Conservation (phyloP, 2,329 filamentous ascomycete genomes). For the Hymenotorrendiella dingleyae region DNA sequence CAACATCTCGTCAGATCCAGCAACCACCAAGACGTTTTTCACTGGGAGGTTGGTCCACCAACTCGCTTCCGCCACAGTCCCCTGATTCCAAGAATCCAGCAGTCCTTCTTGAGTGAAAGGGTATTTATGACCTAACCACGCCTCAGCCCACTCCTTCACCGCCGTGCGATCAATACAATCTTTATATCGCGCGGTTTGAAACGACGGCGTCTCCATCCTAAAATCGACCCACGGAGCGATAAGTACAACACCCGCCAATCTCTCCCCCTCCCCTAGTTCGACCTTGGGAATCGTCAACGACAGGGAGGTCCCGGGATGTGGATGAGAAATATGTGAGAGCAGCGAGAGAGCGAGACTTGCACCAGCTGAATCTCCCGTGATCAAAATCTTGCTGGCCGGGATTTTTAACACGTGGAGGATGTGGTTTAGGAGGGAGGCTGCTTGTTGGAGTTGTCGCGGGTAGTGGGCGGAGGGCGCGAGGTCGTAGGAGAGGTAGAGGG, state of each 20-base stretch:
- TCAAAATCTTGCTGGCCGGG: conserved; percentile 33
- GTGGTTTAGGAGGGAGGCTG: conserved; percentile 37
- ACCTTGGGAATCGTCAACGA: conserved; percentile 48
- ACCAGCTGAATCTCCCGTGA: conserved; percentile 49
- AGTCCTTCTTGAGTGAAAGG: conserved; percentile 21
- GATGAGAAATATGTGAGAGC: conserved; percentile 48
- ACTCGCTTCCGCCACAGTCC: conserved; percentile 39
- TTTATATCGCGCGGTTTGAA: conserved; percentile 40
- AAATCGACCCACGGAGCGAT: conserved; percentile 55
- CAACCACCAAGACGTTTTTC: conserved; percentile 45
- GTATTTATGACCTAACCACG: conserved; percentile 38
- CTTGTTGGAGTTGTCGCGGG: conserved; percentile 43
- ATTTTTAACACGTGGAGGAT: conserved; percentile 31
- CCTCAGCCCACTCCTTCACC: conserved; percentile 39
- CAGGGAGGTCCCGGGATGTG: too few relatives aligned
- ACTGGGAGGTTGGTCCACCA: conserved; percentile 50
- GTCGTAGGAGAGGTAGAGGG: conserved; percentile 51
- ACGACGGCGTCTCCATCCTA: conserved; percentile 37
- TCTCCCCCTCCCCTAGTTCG: conserved; percentile 31
- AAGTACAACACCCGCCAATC: conserved; percentile 45
- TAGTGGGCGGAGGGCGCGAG: conserved; percentile 43
- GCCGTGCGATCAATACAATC: conserved; percentile 42
- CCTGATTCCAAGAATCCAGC: conserved; percentile 47
- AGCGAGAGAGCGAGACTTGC: conserved; percentile 41
- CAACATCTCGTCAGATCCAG: conserved; percentile 49